Conservation (phyloP, 2,329 filamentous ascomycete genomes). For the Hymenoscyphus fraxineus region DNA sequence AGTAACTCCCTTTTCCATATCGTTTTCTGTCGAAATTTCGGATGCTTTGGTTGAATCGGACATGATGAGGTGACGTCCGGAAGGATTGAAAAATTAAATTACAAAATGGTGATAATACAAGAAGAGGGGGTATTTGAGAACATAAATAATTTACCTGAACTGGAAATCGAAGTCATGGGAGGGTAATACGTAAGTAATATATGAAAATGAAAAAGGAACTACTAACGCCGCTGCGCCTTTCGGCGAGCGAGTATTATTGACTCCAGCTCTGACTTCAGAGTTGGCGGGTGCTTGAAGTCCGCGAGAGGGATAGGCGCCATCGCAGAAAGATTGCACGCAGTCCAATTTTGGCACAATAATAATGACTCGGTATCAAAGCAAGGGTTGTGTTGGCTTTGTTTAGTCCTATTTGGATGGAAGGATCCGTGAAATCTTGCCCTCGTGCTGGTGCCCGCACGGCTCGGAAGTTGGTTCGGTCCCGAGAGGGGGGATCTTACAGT, state of each 20-base stretch:
- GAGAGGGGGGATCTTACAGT: not conserved
- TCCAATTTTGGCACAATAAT: too few relatives aligned
- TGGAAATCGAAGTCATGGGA: not conserved
- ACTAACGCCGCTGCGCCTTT: not conserved
- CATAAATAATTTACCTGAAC: not conserved
- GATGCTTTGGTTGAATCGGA: not conserved
- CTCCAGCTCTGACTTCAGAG: not conserved
- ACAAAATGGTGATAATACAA: not conserved
- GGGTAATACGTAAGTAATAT: not conserved
- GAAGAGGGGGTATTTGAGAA: not conserved
- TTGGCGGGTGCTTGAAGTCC: not conserved
- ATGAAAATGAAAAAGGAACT: not conserved
- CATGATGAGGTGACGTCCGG: not conserved
- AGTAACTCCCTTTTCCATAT: not conserved
- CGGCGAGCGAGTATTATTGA: not conserved
- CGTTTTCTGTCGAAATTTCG: conserved; percentile 3
- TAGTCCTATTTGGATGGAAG: too few relatives aligned
- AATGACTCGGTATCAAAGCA: too few relatives aligned
- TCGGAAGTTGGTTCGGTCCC: not conserved
- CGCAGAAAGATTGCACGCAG: too few relatives aligned
- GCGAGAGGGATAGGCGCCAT: not conserved
- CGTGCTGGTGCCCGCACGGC: not conserved
- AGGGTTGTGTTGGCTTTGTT: too few relatives aligned
- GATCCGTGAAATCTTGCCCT: too few relatives aligned
- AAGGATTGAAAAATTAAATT: not conserved